Percentiles rank a stretch among this genome's conserved stretches.
phyloP scores from a whole-genome alignment of 352 stramenopile genomes.

The Pythium rishiriense region DNA sequence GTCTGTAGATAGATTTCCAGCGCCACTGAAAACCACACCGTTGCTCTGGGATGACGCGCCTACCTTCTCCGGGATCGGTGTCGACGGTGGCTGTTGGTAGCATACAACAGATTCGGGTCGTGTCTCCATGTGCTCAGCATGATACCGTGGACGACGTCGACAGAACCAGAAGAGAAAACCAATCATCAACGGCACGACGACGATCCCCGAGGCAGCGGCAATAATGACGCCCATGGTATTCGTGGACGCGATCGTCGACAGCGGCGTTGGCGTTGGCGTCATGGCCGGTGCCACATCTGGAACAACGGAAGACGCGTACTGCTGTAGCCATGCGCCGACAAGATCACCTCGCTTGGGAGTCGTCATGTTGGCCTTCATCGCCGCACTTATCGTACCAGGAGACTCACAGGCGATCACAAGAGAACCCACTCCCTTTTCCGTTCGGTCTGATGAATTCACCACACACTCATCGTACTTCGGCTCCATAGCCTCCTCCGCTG shows the following conservation, averaged over 20 bases:
- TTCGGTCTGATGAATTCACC: background rate
- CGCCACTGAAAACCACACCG: too few species aligned
- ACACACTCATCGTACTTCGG: background rate
- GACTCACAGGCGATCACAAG: conserved; percentile 15
- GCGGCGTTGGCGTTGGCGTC: background rate
- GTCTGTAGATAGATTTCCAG: background rate
- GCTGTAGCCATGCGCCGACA: conserved; percentile 17
- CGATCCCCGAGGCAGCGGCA: background rate
- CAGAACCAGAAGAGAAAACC: conserved; percentile 7
- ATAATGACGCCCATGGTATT: background rate
- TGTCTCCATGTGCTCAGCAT: too few species aligned
- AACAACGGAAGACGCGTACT: background rate
- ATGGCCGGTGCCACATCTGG: background rate
- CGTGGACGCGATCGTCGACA: background rate
- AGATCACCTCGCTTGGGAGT: background rate
- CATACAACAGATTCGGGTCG: too few species aligned
- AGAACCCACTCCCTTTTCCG: background rate
- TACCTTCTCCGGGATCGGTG: too few species aligned
- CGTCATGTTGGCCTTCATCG: background rate
- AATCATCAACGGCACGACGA: conserved; percentile 3
- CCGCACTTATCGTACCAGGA: background rate
- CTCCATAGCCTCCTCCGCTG: background rate
- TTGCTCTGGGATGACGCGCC: too few species aligned
- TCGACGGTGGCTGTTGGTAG: too few species aligned
- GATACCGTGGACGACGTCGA: background rate